Evolutionary conservation across 176 grass and related monocot genomes (phyloP), one percentile per base, ranked within the genome.

Genomic region (Luzula sylvatica): DNA sequence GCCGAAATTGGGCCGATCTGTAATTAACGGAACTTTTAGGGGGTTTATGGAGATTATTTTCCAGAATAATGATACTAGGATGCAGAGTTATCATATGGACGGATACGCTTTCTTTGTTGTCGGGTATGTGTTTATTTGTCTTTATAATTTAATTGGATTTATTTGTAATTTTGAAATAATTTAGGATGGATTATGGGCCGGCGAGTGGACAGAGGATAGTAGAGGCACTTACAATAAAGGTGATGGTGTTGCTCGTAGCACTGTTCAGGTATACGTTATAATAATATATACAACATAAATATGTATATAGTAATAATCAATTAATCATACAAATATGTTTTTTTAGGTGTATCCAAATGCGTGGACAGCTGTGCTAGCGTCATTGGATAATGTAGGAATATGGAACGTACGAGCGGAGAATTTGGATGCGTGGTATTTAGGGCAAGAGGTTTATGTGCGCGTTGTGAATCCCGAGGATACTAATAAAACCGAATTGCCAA

Each of bases 41-140:
- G 88, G 83, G 0, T 88, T 95, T 79, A 95, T 88, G 83, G 88
- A 95, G 73, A 60, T 95, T 42, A 75, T 95, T 71, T 95, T 95
- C 68, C 83, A 95, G 76, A 95, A 88, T 75, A 95, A 95, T 24
- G 75, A 88, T 38, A 95, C 88, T 21, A 46, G 56, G 55, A 78
- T 84, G 17, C 79, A 88, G 78, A 88, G 75, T 50, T 95, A 87
- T 69, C 88, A 95, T 55, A 78, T 88, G 88, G 83, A 95, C 49
- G 80, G 88, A 14, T 95, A 95, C 52, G 76, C 88, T 8, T 72
- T 95, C 60, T 95, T 95, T 72, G 88, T 95, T 45, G 83, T 95
- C n/a, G 83, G 88, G 87, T 66, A 67, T 26, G 38, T 3, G 15
- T 8, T 23, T 9, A 30, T n/a, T 50, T 21, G 17, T 35, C 11